phyloP scores from a whole-genome alignment of 371 early-diverging fungal species.

The Saksenaea oblongispora region DNA sequence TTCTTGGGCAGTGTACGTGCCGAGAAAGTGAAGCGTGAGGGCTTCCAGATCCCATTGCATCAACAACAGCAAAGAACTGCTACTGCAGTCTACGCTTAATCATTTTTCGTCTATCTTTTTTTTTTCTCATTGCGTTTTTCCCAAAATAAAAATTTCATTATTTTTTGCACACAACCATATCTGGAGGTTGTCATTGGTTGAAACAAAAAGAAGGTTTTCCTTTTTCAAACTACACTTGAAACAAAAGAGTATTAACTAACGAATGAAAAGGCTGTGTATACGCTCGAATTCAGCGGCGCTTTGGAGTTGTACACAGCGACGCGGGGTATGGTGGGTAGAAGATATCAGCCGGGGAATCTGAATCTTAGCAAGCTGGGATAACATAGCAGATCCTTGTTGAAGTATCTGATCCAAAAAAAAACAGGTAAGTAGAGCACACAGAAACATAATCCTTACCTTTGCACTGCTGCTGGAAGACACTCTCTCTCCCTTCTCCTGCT shows the following conservation, averaged over 20 bases:
- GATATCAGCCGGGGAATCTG: slow-evolving; percentile 18
- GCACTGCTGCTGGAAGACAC: background rate
- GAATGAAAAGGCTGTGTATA: slow-evolving; percentile 38
- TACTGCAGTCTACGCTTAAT: background rate
- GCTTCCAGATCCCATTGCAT: background rate
- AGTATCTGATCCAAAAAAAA: background rate
- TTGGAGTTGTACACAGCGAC: slow-evolving; percentile 26
- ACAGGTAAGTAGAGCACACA: background rate
- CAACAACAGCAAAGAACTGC: background rate
- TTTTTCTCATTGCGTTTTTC: background rate
- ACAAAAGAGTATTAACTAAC: slow-evolving; percentile 18
- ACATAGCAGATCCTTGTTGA: background rate
- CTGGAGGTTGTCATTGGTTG: background rate
- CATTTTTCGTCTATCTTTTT: background rate
- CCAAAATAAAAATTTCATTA: background rate
- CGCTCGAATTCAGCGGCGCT: slow-evolving; percentile 39
- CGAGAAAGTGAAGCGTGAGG: slow-evolving; percentile 10
- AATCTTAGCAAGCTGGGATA: slow-evolving; percentile 20
- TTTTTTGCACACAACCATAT: background rate
- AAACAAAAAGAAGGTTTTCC: background rate
- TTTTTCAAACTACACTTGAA: slow-evolving; percentile 1
- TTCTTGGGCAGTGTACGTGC: slow-evolving; percentile 39
- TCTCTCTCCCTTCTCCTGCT: background rate
- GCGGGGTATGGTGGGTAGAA: slow-evolving; percentile 7
- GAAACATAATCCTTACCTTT: background rate